phyloP scores from a whole-genome alignment of 78 protist species.

The Protostelium mycophagum region DNA sequence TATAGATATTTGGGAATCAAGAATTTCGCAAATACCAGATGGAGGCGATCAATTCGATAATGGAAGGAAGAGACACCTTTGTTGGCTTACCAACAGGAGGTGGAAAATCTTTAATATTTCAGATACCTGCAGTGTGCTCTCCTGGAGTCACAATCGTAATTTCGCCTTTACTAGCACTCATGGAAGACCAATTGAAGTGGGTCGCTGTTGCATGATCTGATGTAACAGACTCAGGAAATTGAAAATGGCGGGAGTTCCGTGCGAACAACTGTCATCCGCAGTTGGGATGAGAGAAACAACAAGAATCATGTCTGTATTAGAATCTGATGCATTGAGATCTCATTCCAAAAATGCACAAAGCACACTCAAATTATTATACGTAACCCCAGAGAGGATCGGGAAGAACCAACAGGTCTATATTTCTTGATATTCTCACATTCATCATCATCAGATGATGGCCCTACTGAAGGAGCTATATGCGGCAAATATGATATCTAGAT shows the following conservation, averaged over 20 bases:
- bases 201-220: not conserved
- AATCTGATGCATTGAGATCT: slow-evolving; percentile 6
- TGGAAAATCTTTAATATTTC: slow-evolving; percentile 93
- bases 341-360: not conserved
- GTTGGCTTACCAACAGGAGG: slow-evolving; percentile 96
- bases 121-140: slow-evolving; percentile 55
- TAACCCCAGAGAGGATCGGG: slow-evolving; percentile 60
- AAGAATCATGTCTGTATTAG: slow-evolving; percentile 15
- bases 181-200: slow-evolving; percentile 54
- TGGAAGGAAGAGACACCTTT: slow-evolving; percentile 50
- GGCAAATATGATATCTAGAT: not conserved
- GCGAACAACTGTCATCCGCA: not conserved
- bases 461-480: not conserved
- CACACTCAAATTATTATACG: slow-evolving; percentile 4
- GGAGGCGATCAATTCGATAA: slow-evolving; percentile 44
- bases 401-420: not conserved
- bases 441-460: not conserved
- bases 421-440: slow-evolving; percentile 46
- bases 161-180: slow-evolving; percentile 58
- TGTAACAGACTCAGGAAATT: not conserved
- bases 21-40: slow-evolving; percentile 63
- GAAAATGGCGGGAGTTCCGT: not conserved
- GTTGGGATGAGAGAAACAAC: not conserved
- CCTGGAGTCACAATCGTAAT: slow-evolving; percentile 25
- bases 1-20: slow-evolving; percentile 23